Conservation (phyloP, 2,329 filamentous ascomycete genomes). For the Grosmannia clavigera region DNA sequence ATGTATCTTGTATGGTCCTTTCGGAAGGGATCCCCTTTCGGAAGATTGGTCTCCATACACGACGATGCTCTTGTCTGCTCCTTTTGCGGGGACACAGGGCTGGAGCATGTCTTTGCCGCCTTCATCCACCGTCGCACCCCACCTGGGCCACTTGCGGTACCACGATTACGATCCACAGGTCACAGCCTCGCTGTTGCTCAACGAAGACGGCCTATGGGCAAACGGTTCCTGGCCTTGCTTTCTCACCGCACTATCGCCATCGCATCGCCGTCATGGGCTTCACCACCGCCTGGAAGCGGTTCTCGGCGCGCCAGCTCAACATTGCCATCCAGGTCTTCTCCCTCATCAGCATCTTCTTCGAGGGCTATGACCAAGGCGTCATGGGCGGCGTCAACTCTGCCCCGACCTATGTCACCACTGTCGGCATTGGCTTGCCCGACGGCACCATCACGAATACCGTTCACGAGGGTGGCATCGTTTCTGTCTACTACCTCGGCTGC, state of each 20-base stretch:
- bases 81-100: not conserved
- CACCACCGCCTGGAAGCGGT: constrained; percentile 27
- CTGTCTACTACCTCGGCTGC: constrained; percentile 38
- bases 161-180: not conserved
- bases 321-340: constrained; percentile 20
- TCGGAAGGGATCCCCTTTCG: too few relatives aligned
- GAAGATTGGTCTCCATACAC: too few relatives aligned
- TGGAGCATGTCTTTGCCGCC: not conserved
- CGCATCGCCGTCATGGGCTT: constrained; percentile 23
- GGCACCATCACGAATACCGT: constrained; percentile 33
- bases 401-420: constrained; percentile 26
- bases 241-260: not conserved
- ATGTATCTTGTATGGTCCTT: not conserved
- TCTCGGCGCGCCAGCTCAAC: constrained; percentile 29
- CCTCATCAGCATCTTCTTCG: constrained; percentile 22
- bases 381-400: constrained; percentile 36
- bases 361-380: constrained; percentile 43
- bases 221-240: not conserved
- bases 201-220: too few relatives aligned
- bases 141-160: not conserved
- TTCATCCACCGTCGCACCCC: not conserved
- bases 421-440: constrained; percentile 31
- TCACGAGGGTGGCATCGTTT: constrained; percentile 38
- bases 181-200: not conserved
- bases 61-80: not conserved